These are phyloP conservation scores for Fusarium floridanum DNA, from an alignment of 2,329 filamentous ascomycete genomes.

Conservation along the genomic window DNA sequence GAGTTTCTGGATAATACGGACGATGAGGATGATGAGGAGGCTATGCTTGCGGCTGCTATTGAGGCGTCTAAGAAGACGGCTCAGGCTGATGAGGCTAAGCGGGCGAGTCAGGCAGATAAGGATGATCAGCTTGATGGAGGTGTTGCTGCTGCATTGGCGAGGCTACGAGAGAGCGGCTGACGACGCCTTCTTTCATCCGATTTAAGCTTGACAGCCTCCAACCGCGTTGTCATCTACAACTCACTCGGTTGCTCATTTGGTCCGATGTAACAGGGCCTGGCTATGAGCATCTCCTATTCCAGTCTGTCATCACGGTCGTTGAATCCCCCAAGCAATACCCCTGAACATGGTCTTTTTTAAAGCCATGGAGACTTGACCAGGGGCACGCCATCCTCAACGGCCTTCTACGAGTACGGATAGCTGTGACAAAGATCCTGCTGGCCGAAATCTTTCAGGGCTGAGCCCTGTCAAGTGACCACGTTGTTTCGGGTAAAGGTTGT, in stretches of 20 bases:
- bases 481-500: not conserved
- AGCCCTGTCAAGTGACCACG: not conserved
- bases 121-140: constrained; percentile 65
- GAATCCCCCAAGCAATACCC: not conserved
- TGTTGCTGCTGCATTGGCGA: constrained; percentile 72
- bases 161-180: constrained; percentile 60
- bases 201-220: too few species aligned
- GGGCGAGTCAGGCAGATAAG: constrained; percentile 29
- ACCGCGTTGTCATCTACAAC: too few species aligned
- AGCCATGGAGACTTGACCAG: not conserved
- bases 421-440: not conserved
- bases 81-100: constrained; percentile 43
- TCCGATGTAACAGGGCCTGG: not conserved
- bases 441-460: not conserved
- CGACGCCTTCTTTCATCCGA: too few species aligned
- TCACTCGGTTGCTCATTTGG: not conserved
- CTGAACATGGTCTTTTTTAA: not conserved
- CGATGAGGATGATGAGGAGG: constrained; percentile 63
- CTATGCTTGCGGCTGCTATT: constrained; percentile 62
- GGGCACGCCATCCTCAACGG: not conserved
- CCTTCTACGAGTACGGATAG: not conserved
- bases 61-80: constrained; percentile 60
- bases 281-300: not conserved
- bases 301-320: not conserved
- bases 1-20: constrained; percentile 58